Evolutionary conservation across 73 alveolate species (phyloP).

Genomic region (Paramecium octaurelia): DNA sequence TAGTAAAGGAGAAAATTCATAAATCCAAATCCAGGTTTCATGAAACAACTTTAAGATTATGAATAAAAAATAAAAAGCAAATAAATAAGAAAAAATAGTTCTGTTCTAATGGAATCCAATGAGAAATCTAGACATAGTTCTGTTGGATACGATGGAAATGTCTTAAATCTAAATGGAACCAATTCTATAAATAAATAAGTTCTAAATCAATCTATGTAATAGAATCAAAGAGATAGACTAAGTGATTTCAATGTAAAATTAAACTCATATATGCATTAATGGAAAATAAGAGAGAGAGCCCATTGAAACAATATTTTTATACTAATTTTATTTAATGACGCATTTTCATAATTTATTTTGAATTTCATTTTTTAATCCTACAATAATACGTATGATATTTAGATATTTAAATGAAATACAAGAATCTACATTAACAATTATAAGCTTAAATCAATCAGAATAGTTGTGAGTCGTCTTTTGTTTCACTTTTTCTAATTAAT

Average conservation of each 20-base stretch:
- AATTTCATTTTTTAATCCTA: not conserved
- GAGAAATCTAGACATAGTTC: not conserved
- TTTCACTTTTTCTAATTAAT: not conserved
- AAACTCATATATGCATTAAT: not conserved
- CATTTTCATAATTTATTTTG: not conserved
- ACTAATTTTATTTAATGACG: not conserved
- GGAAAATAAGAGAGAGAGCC: conserved; percentile 10
- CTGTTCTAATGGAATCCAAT: not conserved
- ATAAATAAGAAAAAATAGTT: not conserved
- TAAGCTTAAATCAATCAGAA: not conserved
- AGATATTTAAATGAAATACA: not conserved
- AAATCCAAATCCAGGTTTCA: conserved; percentile 33
- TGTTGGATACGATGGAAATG: not conserved
- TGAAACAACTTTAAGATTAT: not conserved
- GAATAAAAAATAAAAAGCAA: not conserved
- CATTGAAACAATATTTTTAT: not conserved
- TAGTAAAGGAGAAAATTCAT: conserved; percentile 14
- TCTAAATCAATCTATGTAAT: not conserved
- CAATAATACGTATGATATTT: not conserved
- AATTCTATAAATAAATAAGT: not conserved
- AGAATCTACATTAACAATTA: not conserved
- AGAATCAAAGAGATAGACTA: not conserved
- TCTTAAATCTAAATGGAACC: not conserved
- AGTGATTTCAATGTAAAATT: not conserved
- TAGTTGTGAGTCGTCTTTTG: not conserved